Conservation (phyloP, 331 rosid genomes). For the Arachis monticola region DNA sequence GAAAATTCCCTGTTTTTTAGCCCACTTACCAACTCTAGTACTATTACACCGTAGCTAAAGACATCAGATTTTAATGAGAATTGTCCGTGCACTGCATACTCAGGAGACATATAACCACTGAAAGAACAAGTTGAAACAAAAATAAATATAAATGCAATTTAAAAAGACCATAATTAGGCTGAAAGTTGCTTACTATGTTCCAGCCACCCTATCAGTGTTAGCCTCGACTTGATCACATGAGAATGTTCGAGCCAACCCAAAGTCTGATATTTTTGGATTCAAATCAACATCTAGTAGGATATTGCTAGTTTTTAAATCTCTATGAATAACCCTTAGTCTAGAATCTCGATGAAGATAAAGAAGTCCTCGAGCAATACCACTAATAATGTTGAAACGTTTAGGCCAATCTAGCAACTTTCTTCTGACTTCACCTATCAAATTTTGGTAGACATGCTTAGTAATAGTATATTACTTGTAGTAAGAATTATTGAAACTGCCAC, state of each 20-base stretch:
- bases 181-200: not conserved
- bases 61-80: not conserved
- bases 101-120: not conserved
- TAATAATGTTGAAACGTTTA: not conserved
- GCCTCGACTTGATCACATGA: not conserved
- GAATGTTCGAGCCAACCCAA: not conserved
- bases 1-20: not conserved
- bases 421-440: not conserved
- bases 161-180: not conserved
- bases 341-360: not conserved
- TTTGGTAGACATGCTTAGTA: not conserved
- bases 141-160: not conserved
- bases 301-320: not conserved
- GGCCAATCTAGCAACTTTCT: not conserved
- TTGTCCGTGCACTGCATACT: not conserved
- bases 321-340: not conserved
- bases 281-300: not conserved
- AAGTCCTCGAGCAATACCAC: not conserved
- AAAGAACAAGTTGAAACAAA: not conserved
- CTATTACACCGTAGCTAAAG: not conserved
- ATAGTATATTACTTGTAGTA: not conserved
- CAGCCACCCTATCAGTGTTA: not conserved
- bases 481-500: not conserved
- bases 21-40: not conserved
- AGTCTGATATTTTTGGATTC: not conserved